phyloP scores from a whole-genome alignment of 2,329 filamentous ascomycete genomes.

The Colletotrichum chlorophyti region DNA sequence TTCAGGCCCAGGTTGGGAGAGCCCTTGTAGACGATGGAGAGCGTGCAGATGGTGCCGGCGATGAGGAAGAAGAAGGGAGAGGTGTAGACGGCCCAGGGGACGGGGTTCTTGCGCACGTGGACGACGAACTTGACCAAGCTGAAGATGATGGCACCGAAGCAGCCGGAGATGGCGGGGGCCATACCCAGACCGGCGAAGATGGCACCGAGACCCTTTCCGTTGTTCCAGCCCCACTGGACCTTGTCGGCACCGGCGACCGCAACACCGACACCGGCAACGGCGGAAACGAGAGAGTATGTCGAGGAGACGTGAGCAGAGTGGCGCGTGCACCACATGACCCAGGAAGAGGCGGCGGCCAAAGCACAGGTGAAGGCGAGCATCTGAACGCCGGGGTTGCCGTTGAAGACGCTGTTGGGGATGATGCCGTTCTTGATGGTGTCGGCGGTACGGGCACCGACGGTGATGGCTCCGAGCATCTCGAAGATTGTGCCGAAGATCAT shows the following conservation, averaged over 20 bases:
- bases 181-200: conserved; percentile 76
- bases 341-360: conserved; percentile 68
- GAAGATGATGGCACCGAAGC: conserved; percentile 74
- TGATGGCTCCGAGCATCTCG: conserved; percentile 71
- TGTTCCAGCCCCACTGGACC: conserved; percentile 75
- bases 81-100: conserved; percentile 75
- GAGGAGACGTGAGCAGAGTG: conserved; percentile 77
- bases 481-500: conserved; percentile 72
- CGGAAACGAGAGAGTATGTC: conserved; percentile 74
- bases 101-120: conserved; percentile 73
- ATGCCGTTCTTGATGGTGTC: conserved; percentile 83
- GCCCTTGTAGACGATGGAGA: conserved; percentile 84
- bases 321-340: conserved; percentile 83
- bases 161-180: conserved; percentile 71
- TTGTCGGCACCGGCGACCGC: conserved; percentile 66
- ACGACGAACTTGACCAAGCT: conserved; percentile 75
- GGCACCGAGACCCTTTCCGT: conserved; percentile 72
- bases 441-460: conserved; percentile 73
- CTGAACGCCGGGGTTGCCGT: conserved; percentile 68
- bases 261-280: conserved; percentile 73
- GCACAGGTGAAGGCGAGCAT: conserved; percentile 72
- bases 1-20: conserved; percentile 71
- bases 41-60: conserved; percentile 74
- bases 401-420: conserved; percentile 66
- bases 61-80: conserved; percentile 81